Percentiles rank a stretch among this genome's conserved stretches.
These are phyloP conservation scores for Aspergillus aculeatinus DNA, from an alignment of 2,329 filamentous ascomycete genomes.

Conservation along the genomic window DNA sequence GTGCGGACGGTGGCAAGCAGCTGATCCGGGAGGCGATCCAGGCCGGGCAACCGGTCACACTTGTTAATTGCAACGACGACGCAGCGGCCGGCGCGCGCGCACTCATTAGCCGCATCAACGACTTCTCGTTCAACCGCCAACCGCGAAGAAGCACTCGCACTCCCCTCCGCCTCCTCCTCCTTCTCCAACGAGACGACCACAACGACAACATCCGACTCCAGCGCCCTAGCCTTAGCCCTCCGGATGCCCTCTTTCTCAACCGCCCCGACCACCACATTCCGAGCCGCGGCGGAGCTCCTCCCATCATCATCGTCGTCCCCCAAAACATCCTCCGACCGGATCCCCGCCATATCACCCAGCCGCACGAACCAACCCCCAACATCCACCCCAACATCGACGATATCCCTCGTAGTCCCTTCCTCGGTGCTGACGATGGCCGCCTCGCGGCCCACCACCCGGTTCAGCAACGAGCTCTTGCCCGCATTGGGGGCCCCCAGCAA, in stretches of 20 bases:
- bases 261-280: slow-evolving; percentile 56
- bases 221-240: slow-evolving; percentile 75
- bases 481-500: slow-evolving; percentile 89
- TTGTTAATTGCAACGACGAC: slow-evolving; percentile 64
- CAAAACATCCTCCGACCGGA: slow-evolving; percentile 53
- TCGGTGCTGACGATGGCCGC: slow-evolving; percentile 93
- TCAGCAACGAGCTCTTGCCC: slow-evolving; percentile 92
- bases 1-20: slow-evolving; percentile 41
- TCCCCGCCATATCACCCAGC: slow-evolving; percentile 92
- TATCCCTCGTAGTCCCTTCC: slow-evolving; percentile 89
- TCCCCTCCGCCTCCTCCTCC: slow-evolving; percentile 20
- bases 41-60: slow-evolving; percentile 49
- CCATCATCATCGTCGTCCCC: not conserved
- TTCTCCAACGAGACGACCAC: slow-evolving; percentile 73
- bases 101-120: slow-evolving; percentile 52
- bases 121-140: slow-evolving; percentile 57
- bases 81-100: slow-evolving; percentile 50
- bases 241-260: slow-evolving; percentile 90
- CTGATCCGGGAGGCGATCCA: slow-evolving; percentile 14
- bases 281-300: slow-evolving; percentile 12
- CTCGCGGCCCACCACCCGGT: slow-evolving; percentile 83
- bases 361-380: slow-evolving; percentile 86
- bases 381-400: slow-evolving; percentile 89
- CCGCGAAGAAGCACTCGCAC: slow-evolving; percentile 22
- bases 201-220: slow-evolving; percentile 81